These are phyloP conservation scores for Echeveria elegans DNA, from an alignment of 164 flowering plant species.

Conservation along the genomic window DNA sequence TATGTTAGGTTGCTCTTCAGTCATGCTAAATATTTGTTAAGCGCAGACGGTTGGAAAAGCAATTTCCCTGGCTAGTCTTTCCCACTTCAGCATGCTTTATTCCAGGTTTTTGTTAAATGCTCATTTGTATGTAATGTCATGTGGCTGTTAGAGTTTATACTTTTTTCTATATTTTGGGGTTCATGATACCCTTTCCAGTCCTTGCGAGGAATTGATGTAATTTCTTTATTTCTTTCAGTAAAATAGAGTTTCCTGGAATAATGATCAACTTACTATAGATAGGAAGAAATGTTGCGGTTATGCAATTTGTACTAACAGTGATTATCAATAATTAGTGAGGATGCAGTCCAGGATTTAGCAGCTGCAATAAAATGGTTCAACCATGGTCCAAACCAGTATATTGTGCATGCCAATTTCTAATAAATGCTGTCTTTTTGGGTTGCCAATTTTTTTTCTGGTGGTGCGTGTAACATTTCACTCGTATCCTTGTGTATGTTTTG, in stretches of 20 bases:
- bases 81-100: background rate
- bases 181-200: no score
- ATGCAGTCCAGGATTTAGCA: background rate
- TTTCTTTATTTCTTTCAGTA: no score
- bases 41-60: background rate
- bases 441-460: background rate
- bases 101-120: no score
- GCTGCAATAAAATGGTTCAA: background rate
- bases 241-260: no score
- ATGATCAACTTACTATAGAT: no score
- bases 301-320: background rate
- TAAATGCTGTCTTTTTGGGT: background rate
- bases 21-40: background rate
- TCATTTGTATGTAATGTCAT: no score
- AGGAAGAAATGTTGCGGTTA: no score
- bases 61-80: background rate
- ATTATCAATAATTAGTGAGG: background rate
- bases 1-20: conserved; percentile 12
- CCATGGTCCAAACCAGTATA: background rate
- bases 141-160: background rate
- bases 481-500: background rate
- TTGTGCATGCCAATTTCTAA: background rate
- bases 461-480: background rate
- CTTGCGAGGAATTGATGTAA: no score
- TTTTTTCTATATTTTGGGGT: no score